These are phyloP conservation scores for Pelargonium exstipulatum DNA, from an alignment of 441 rosid species.

Conservation along the genomic window DNA sequence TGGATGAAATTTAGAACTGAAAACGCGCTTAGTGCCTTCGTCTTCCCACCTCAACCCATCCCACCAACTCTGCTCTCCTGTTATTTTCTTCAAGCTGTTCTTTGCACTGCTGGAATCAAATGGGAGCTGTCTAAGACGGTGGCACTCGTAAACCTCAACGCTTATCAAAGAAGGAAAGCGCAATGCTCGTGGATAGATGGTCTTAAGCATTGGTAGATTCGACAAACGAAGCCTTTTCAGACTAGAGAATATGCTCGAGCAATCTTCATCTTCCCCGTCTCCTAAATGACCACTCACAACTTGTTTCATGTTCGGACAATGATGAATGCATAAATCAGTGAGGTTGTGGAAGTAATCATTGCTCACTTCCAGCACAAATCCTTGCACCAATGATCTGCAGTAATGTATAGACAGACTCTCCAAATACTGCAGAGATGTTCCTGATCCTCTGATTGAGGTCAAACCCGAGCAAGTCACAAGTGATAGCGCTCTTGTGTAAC, in stretches of 20 bases:
- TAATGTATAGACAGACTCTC: constrained; percentile 11
- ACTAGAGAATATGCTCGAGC: neutral
- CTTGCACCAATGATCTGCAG: constrained; percentile 3
- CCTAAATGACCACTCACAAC: neutral
- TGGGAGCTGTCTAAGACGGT: neutral
- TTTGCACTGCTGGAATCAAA: neutral
- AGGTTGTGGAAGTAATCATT: constrained; percentile 5
- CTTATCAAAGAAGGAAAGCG: neutral
- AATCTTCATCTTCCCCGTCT: neutral
- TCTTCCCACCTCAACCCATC: neutral
- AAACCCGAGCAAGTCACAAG: neutral
- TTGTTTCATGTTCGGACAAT: neutral
- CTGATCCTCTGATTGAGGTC: neutral
- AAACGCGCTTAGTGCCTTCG: neutral
- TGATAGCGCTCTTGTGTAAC: neutral
- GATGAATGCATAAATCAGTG: constrained; percentile 1
- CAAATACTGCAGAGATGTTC: constrained; percentile 7
- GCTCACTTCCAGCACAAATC: neutral
- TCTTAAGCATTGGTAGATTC: neutral
- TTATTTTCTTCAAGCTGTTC: neutral
- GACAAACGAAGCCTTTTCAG: neutral
- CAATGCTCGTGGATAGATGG: constrained; percentile 3
- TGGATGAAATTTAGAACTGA: neutral
- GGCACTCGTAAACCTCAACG: neutral
- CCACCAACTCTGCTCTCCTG: constrained; percentile 6